These are phyloP conservation scores for Metschnikowia rubicola DNA, from an alignment of 805 yeast species.

Conservation along the genomic window DNA sequence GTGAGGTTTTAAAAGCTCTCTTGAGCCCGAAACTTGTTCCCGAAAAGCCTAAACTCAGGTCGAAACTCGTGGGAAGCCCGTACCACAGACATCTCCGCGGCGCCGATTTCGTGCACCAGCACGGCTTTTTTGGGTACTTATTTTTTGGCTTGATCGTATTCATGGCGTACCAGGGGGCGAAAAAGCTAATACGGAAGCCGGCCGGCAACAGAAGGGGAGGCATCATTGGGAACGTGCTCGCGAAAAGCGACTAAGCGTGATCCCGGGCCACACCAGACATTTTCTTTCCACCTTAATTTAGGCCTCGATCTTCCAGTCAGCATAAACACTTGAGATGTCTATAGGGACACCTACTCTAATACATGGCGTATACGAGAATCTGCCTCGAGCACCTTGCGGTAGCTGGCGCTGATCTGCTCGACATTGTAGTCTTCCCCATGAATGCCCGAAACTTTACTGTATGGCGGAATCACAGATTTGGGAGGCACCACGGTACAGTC, in stretches of 20 bases:
- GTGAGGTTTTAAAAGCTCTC: constrained; percentile 37
- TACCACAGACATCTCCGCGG: constrained; percentile 35
- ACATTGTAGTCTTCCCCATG: constrained; percentile 34
- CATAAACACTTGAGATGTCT: neutral
- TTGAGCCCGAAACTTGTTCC: constrained; percentile 31
- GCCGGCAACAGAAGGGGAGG: constrained; percentile 7
- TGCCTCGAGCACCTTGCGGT: constrained; percentile 33
- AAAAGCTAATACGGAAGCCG: constrained; percentile 1
- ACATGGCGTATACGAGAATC: constrained; percentile 27
- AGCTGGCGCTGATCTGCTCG: constrained; percentile 27
- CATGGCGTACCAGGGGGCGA: constrained; percentile 1
- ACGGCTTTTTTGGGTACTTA: constrained; percentile 44
- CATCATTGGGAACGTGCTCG: constrained; percentile 11
- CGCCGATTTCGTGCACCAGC: constrained; percentile 43
- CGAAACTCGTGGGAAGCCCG: constrained; percentile 43
- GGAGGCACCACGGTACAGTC: constrained; percentile 41
- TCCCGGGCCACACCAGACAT: too few relatives aligned
- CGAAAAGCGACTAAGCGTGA: constrained; percentile 12
- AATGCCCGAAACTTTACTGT: constrained; percentile 40
- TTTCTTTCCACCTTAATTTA: neutral
- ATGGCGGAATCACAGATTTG: constrained; percentile 49
- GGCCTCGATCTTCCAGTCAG: neutral
- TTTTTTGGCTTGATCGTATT: constrained; percentile 11
- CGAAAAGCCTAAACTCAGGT: constrained; percentile 11
- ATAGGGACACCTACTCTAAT: constrained; percentile 2